Evolutionary conservation across 495 filamentous ascomycete genomes (phyloP).

Genomic region (Penicillium turbatum): DNA sequence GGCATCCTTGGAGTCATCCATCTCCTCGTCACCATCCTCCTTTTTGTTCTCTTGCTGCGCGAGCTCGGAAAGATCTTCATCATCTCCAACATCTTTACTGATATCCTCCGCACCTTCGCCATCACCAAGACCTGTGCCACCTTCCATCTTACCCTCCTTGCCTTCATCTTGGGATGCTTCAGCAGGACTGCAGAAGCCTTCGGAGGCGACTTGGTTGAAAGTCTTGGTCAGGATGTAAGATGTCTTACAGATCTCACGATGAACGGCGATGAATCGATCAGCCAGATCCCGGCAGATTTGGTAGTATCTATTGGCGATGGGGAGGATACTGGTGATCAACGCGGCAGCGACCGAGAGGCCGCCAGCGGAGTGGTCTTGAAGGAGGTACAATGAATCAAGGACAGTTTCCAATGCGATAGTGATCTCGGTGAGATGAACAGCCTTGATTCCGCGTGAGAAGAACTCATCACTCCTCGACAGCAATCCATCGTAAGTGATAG

Average conservation of each 20-base stretch:
- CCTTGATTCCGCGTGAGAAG: conserved; percentile 52
- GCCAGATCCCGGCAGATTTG: conserved; percentile 53
- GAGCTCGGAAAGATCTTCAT: conserved; percentile 89
- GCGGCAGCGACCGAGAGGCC: conserved; percentile 50
- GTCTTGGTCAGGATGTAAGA: conserved; percentile 67
- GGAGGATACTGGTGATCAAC: conserved; percentile 61
- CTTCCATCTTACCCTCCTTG: conserved; percentile 72
- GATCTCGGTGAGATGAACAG: conserved; percentile 55
- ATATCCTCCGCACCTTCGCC: conserved; percentile 95
- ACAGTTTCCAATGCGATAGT: conserved; percentile 45
- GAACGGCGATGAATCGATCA: conserved; percentile 50
- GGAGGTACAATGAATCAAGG: conserved; percentile 45
- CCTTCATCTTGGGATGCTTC: conserved; percentile 67
- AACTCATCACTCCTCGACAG: conserved; percentile 56
- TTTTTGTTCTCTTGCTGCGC: conserved; percentile 69
- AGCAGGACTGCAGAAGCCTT: conserved; percentile 86
- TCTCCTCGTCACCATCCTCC: conserved; percentile 62
- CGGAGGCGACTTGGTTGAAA: conserved; percentile 68
- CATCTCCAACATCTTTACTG: conserved; percentile 88
- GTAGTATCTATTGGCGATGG: conserved; percentile 71
- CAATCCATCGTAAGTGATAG: conserved; percentile 58
- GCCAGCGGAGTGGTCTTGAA: conserved; percentile 42
- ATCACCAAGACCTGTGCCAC: conserved; percentile 94
- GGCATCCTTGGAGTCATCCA: conserved; percentile 71
- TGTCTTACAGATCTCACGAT: conserved; percentile 67